Evolutionary conservation across 2,329 filamentous ascomycete species (phyloP), one percentile per base, ranked within the genome.

Genomic region (Eutypa lata): DNA sequence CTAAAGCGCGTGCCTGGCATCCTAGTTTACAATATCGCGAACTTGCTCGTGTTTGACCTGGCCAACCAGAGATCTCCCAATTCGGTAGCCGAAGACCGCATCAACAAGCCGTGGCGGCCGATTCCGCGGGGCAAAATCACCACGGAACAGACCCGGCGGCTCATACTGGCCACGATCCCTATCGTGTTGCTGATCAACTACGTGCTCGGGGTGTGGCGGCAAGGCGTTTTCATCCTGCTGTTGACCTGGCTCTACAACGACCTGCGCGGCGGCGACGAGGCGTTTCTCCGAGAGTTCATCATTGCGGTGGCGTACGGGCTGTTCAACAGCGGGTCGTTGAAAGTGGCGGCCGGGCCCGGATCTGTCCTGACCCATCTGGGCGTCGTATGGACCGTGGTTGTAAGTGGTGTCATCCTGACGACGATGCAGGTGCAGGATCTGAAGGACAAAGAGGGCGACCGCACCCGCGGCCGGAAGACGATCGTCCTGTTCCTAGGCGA

Each of bases 51-150:
- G 5, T 57, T 61, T 35, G 59, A 61, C 13, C 55, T 63, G 2
- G 60, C 64, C 7, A 68, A 68, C 45, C 65, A 68, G 43, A 56
- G 65, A 0, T 51, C 60, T 1, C 37, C 53, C 0, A 58, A 54
- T 3, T 60, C 64, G 0, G 48, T 66, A 3, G 28, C 57, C 3
- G 65, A 68, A 19, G 65, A 68, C 46, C 10, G 45, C 0, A 38
- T 59, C 8, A 68, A 68, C 49, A 68, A 68, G 42, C 65, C 65
- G 1, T 67, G 65, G 65, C 56, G 65, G 2, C 65, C 65, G 0
- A 52, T 68, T 3, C 58, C 63, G 1, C 53, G 59, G 1, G 50
- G 49, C 0, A 58, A 60, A 3, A 31, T 68, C 43, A 60, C 65
- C 10, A 24, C 53, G 2, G 57, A 57, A 2, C 58, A 68, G 31